phyloP scores from a whole-genome alignment of 257 asterid genomes.

The Fraxinus excelsior region DNA sequence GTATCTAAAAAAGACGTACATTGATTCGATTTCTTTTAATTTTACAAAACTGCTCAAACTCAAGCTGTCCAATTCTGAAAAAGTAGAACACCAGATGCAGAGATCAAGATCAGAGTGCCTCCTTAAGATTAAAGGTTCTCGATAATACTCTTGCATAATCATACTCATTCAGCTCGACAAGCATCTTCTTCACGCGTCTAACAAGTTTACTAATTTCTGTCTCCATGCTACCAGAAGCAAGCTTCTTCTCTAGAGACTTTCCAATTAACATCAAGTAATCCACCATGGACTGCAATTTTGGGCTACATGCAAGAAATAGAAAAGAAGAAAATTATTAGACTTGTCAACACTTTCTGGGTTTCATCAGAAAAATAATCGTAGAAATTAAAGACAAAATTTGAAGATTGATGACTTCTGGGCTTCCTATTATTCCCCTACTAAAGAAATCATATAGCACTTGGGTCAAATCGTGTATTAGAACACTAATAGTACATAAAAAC shows the following conservation, averaged over 20 bases:
- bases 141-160: slow-evolving; percentile 75
- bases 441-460: neutral
- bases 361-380: slow-evolving; percentile 1
- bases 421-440: neutral
- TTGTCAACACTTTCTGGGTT: neutral
- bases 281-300: slow-evolving; percentile 74
- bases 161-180: slow-evolving; percentile 83
- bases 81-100: neutral
- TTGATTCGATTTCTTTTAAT: slow-evolving; percentile 11
- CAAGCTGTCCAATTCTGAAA: neutral
- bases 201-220: slow-evolving; percentile 59
- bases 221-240: slow-evolving; percentile 40
- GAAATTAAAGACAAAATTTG: neutral
- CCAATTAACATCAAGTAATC: slow-evolving; percentile 70
- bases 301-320: slow-evolving; percentile 31
- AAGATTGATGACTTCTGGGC: neutral
- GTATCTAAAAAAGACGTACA: neutral
- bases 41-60: slow-evolving; percentile 20
- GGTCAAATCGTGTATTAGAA: neutral
- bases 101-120: slow-evolving; percentile 61
- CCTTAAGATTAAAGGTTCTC: slow-evolving; percentile 82
- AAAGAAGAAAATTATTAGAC: neutral
- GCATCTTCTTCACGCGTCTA: slow-evolving; percentile 85
- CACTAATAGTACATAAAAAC: neutral
- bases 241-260: slow-evolving; percentile 60